Evolutionary conservation across 2,329 filamentous ascomycete species (phyloP).

Genomic region (Bimuria novae-zelandiae): DNA sequence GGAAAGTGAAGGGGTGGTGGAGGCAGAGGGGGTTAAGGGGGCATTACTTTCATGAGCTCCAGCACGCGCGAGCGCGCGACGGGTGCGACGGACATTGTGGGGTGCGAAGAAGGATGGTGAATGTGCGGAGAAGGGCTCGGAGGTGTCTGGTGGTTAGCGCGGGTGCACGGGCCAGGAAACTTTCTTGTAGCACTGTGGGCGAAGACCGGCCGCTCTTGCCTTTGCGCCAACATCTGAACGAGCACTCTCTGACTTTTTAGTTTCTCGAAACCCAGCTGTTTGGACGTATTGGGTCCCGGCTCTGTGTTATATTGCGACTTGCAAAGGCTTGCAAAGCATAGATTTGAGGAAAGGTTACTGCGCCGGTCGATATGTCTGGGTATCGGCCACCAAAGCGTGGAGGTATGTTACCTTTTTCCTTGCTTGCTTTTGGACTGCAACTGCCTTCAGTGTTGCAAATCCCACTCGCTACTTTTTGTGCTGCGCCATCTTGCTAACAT

Average conservation of each 20-base stretch:
- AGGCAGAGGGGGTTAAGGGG: constrained; percentile 3
- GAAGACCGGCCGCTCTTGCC: background rate
- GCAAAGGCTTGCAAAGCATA: no score
- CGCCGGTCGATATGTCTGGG: constrained; percentile 5
- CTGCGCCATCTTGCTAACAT: constrained; percentile 10
- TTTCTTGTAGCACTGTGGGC: background rate
- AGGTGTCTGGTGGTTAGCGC: constrained; percentile 18
- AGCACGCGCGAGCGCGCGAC: constrained; percentile 59
- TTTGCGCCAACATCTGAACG: background rate
- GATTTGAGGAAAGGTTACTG: background rate
- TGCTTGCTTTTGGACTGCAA: background rate
- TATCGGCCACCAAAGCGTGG: constrained; percentile 7
- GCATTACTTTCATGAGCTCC: constrained; percentile 76
- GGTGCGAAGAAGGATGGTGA: constrained; percentile 9
- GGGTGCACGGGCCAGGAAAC: background rate
- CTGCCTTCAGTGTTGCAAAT: background rate
- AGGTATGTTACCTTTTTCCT: background rate
- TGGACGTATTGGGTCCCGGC: no score
- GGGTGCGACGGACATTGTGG: constrained; percentile 57
- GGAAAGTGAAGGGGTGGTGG: constrained; percentile 13
- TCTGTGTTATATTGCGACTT: no score
- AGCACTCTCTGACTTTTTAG: no score
- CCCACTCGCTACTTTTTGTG: background rate
- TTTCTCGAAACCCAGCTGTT: no score
- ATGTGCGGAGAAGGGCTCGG: constrained; percentile 16